phyloP scores from a whole-genome alignment of 805 yeast species.

The Hemisphaericaspora nanyangensis region DNA sequence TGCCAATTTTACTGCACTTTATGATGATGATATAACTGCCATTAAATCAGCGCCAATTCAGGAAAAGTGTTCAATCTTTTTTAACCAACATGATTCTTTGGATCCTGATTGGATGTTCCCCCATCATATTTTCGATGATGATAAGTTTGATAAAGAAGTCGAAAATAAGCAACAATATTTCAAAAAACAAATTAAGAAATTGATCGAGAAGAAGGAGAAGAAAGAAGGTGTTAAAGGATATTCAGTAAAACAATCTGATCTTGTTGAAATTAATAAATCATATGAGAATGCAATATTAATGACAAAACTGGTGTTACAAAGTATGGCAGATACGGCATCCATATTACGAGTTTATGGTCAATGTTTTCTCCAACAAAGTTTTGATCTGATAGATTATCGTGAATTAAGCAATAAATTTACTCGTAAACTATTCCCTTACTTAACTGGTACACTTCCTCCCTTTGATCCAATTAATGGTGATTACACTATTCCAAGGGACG shows the following conservation, averaged over 20 bases:
- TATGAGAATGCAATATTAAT: slow-evolving; percentile 13
- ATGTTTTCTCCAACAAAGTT: slow-evolving; percentile 20
- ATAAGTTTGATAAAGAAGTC: slow-evolving; percentile 18
- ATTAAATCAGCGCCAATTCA: slow-evolving; percentile 12
- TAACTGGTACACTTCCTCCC: slow-evolving; percentile 19
- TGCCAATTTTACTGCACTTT: slow-evolving; percentile 13
- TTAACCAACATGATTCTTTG: slow-evolving; percentile 14
- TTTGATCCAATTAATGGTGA: slow-evolving; percentile 9
- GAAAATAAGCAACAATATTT: slow-evolving; percentile 17
- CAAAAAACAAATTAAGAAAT: slow-evolving; percentile 3
- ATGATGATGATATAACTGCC: slow-evolving; percentile 1
- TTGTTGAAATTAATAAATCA: slow-evolving; percentile 6
- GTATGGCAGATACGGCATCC: slow-evolving; percentile 30
- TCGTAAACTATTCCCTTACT: slow-evolving; percentile 24
- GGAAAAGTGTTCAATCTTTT: slow-evolving; percentile 24
- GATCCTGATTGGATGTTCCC: slow-evolving; percentile 23
- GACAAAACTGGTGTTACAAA: slow-evolving; percentile 16
- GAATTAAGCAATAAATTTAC: slow-evolving; percentile 16
- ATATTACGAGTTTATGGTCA: slow-evolving; percentile 27
- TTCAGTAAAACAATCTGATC: not conserved
- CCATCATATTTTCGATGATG: slow-evolving; percentile 2
- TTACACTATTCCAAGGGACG: not conserved
- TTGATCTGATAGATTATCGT: not conserved
- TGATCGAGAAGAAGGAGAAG: not conserved
- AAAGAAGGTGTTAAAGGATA: not conserved